These are phyloP conservation scores for Pseudozyma tsukubaensis DNA, from an alignment of 1,284 basidiomycete genomes.

Conservation along the genomic window DNA sequence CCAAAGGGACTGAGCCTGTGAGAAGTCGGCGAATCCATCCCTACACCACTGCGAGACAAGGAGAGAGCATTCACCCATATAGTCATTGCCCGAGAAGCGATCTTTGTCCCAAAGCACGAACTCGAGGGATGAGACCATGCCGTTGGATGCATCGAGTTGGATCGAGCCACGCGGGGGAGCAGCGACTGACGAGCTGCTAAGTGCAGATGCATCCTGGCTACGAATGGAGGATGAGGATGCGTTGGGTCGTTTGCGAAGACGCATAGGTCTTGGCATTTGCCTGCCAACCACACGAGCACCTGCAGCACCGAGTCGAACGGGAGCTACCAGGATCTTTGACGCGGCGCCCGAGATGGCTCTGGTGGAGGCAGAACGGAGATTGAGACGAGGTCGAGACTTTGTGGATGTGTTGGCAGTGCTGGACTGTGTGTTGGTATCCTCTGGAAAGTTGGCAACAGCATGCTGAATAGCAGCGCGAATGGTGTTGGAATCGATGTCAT, in stretches of 20 bases:
- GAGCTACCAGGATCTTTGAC: conserved; percentile 53
- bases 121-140: conserved; percentile 73
- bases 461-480: conserved; percentile 36
- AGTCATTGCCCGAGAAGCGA: conserved; percentile 78
- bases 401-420: background rate
- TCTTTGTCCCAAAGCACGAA: conserved; percentile 95
- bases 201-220: conserved; percentile 5
- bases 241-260: conserved; percentile 25
- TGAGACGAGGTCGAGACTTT: conserved; percentile 30
- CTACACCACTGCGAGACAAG: conserved; percentile 84
- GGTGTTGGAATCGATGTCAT: conserved; percentile 31
- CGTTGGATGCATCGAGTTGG: conserved; percentile 48
- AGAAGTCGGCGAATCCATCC: conserved; percentile 37
- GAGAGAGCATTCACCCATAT: conserved; percentile 86
- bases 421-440: conserved; percentile 3
- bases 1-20: conserved; percentile 45
- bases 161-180: conserved; percentile 44
- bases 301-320: conserved; percentile 54
- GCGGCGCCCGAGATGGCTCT: conserved; percentile 47
- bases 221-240: conserved; percentile 14
- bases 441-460: conserved; percentile 5
- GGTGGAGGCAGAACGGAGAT: conserved; percentile 37
- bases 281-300: conserved; percentile 54
- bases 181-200: background rate
- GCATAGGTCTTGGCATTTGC: conserved; percentile 57